These are phyloP conservation scores for Solidago caesia DNA, from an alignment of 129 eudicot genomes.

Conservation along the genomic window DNA sequence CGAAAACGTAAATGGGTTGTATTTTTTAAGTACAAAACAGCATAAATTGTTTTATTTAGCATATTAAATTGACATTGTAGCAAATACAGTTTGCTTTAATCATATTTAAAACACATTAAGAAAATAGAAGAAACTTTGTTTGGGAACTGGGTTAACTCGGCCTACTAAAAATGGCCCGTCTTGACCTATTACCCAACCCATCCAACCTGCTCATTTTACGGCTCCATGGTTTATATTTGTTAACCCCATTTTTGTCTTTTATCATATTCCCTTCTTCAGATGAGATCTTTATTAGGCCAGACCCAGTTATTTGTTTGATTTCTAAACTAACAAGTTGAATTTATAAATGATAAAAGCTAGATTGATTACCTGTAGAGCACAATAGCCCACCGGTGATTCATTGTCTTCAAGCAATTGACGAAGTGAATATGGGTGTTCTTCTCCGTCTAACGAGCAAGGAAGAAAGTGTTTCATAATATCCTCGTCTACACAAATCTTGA, in stretches of 20 bases:
- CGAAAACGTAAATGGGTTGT: not conserved
- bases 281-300: too few relatives aligned
- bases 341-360: not conserved
- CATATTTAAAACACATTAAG: too few relatives aligned
- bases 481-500: constrained; percentile 62
- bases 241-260: too few relatives aligned
- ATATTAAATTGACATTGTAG: too few relatives aligned
- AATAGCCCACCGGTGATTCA: constrained; percentile 41
- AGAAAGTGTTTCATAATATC: constrained; percentile 46
- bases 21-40: too few relatives aligned
- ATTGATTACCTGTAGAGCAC: constrained; percentile 51
- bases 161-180: not conserved
- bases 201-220: not conserved
- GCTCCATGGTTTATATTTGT: too few relatives aligned
- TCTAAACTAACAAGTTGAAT: not conserved
- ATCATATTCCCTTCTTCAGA: too few relatives aligned
- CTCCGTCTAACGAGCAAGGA: constrained; percentile 46
- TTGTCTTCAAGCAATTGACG: constrained; percentile 53
- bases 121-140: too few relatives aligned
- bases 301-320: too few relatives aligned
- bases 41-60: too few relatives aligned
- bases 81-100: too few relatives aligned
- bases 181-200: not conserved
- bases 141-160: not conserved
- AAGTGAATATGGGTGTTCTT: constrained; percentile 26